A percentile compares a stretch with the other conserved stretches of the same genome.
These are phyloP conservation scores for Lachancea sp. DNA, from an alignment of 805 yeast species.

Conservation along the genomic window DNA sequence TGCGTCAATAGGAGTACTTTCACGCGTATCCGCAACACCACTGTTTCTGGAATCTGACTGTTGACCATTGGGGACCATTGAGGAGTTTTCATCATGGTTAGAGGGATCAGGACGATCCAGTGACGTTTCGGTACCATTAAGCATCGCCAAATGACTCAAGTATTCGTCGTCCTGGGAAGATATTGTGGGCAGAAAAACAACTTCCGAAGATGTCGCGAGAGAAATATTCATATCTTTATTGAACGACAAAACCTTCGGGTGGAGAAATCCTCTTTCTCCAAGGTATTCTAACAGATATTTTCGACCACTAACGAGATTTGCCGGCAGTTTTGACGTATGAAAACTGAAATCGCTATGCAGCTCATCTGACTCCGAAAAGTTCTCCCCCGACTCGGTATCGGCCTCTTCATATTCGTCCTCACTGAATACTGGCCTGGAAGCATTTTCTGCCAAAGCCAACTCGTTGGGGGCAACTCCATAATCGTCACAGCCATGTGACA, in stretches of 20 bases:
- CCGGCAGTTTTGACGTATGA: not conserved
- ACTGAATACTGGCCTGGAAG: not conserved
- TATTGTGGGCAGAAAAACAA: slow-evolving; percentile 31
- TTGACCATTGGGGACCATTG: not conserved
- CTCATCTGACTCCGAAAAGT: slow-evolving; percentile 6
- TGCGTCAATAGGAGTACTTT: slow-evolving; percentile 1
- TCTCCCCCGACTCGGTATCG: slow-evolving; percentile 9
- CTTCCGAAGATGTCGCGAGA: slow-evolving; percentile 31
- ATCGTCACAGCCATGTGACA: slow-evolving; percentile 4
- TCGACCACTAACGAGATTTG: not conserved
- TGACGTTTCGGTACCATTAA: slow-evolving; percentile 1
- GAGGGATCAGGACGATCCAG: not conserved
- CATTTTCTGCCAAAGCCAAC: slow-evolving; percentile 1
- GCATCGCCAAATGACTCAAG: slow-evolving; percentile 11
- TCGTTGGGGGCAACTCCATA: slow-evolving; percentile 1
- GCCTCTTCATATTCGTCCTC: slow-evolving; percentile 8
- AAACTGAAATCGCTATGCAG: slow-evolving; percentile 2
- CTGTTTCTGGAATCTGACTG: not conserved
- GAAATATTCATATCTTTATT: slow-evolving; percentile 22
- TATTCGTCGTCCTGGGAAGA: slow-evolving; percentile 28
- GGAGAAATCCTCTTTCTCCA: slow-evolving; percentile 24
- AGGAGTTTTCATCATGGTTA: not conserved
- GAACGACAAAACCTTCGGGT: slow-evolving; percentile 15
- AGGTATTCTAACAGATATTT: slow-evolving; percentile 17
- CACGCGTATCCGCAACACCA: not conserved